Percentiles rank a stretch among this genome's conserved stretches.
Evolutionary conservation across 148 eudicot genomes (phyloP).

Genomic region (Oxyria digyna): DNA sequence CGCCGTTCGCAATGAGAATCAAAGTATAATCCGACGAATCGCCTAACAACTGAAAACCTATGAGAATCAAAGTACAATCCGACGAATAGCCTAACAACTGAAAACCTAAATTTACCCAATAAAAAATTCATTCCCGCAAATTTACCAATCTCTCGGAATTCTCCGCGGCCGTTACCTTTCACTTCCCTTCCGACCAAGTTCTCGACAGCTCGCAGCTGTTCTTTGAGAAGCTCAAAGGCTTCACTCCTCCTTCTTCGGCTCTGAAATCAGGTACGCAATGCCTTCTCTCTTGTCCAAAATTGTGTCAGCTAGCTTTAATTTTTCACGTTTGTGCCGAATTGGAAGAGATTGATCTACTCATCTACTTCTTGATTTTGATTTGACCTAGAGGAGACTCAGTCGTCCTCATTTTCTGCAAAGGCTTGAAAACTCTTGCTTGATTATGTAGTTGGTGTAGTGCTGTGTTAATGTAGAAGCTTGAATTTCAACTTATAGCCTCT

Average conservation of each 20-base stretch:
- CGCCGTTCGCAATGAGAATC: too few species aligned
- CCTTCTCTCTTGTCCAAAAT: neutral
- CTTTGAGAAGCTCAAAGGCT: constrained; percentile 14
- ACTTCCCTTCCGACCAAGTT: constrained; percentile 8
- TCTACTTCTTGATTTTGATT: neutral
- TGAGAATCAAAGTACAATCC: too few species aligned
- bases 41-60: too few species aligned
- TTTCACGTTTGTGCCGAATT: neutral
- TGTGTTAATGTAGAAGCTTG: neutral
- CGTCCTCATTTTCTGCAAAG: neutral
- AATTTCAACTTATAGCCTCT: neutral
- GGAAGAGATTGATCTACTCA: neutral
- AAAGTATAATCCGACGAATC: too few species aligned
- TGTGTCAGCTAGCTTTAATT: neutral
- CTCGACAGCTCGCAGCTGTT: constrained; percentile 14
- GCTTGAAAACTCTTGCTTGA: neutral
- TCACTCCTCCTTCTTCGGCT: constrained; percentile 14
- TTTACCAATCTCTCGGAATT: too few species aligned
- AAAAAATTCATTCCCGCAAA: too few species aligned
- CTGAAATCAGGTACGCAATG: constrained; percentile 11
- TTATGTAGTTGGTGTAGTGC: neutral
- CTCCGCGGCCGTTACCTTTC: too few species aligned
- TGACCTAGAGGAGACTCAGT: neutral
- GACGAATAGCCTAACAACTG: too few species aligned
- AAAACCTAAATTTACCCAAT: too few species aligned